A percentile compares a stretch with the other conserved stretches of the same genome.
phyloP scores from a whole-genome alignment of 2,329 filamentous ascomycete genomes.

The Botrytis galanthina region DNA sequence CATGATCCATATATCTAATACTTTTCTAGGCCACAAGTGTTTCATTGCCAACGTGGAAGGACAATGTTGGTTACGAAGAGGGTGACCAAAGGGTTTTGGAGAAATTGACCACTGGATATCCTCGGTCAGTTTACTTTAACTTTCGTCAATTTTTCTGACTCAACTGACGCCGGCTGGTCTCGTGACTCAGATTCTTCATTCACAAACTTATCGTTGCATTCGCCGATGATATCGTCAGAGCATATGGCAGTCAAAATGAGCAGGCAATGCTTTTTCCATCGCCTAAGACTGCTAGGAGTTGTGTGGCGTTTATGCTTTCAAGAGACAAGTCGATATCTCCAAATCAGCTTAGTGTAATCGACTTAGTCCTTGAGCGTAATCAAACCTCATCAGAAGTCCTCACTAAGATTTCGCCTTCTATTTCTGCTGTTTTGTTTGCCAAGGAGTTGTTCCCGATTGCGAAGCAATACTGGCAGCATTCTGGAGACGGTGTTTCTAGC shows the following conservation, averaged over 20 bases:
- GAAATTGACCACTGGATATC: constrained; percentile 88
- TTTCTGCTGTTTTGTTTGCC: constrained; percentile 72
- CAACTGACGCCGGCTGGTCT: constrained; percentile 28
- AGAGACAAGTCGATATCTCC: constrained; percentile 53
- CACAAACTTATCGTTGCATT: constrained; percentile 79
- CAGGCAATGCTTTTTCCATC: constrained; percentile 84
- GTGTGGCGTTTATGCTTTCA: constrained; percentile 67
- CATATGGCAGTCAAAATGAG: constrained; percentile 60
- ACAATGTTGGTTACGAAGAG: constrained; percentile 93
- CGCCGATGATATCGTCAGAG: constrained; percentile 62
- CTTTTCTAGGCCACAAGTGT: constrained; percentile 85
- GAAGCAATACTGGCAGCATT: constrained; percentile 98
- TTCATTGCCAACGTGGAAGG: constrained; percentile 87
- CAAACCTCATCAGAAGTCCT: constrained; percentile 52
- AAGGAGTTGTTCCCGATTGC: constrained; percentile 65
- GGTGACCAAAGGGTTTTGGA: constrained; percentile 82
- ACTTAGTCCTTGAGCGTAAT: constrained; percentile 61
- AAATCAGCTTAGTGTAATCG: constrained; percentile 53
- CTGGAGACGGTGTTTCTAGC: constrained; percentile 88
- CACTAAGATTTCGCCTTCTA: constrained; percentile 54
- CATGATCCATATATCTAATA: background rate
- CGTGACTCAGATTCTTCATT: constrained; percentile 73
- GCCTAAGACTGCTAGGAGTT: constrained; percentile 64
- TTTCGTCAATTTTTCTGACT: constrained; percentile 12
- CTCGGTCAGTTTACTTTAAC: constrained; percentile 54